Conservation (phyloP, 1,139 yeast species). For the Pneumocystis carinii region DNA sequence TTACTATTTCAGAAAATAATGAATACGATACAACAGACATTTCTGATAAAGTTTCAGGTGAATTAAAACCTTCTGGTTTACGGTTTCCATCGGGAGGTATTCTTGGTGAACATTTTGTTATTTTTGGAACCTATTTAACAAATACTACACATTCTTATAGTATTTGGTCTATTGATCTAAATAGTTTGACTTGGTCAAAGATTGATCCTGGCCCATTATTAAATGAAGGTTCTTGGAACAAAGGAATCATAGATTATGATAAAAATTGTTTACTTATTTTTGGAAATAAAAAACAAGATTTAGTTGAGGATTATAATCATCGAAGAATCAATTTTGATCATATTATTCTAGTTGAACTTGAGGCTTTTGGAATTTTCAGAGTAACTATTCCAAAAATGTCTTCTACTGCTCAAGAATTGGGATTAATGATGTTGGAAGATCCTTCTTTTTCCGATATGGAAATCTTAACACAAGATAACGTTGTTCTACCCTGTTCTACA, state of each 20-base stretch:
- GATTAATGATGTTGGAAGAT: constrained; percentile 2
- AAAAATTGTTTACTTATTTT: constrained; percentile 6
- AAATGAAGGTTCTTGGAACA: constrained; percentile 11
- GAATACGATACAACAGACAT: constrained; percentile 1
- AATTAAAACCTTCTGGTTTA: constrained; percentile 15
- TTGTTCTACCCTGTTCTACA: constrained; percentile 10
- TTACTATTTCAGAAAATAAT: not conserved
- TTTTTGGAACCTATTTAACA: constrained; percentile 14
- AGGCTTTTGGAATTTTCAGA: constrained; percentile 8
- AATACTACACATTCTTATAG: constrained; percentile 7
- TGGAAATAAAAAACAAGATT: constrained; percentile 9
- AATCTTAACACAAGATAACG: constrained; percentile 10
- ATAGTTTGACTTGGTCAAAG: constrained; percentile 5
- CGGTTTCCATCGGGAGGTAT: constrained; percentile 16
- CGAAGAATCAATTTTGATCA: constrained; percentile 13
- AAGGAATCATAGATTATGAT: constrained; percentile 5
- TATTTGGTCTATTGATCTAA: constrained; percentile 9
- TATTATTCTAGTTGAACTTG: constrained; percentile 9
- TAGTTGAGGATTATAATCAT: constrained; percentile 12
- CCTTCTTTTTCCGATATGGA: constrained; percentile 10
- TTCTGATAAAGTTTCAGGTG: constrained; percentile 3
- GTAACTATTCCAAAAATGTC: constrained; percentile 2
- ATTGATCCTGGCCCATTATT: constrained; percentile 3
- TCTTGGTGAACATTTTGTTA: constrained; percentile 12
- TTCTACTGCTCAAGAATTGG: constrained; percentile 6